Evolutionary conservation across 208 protist genomes (phyloP), one percentile per base, ranked within the genome.

Genomic region (Trypanosoma cruzi): DNA sequence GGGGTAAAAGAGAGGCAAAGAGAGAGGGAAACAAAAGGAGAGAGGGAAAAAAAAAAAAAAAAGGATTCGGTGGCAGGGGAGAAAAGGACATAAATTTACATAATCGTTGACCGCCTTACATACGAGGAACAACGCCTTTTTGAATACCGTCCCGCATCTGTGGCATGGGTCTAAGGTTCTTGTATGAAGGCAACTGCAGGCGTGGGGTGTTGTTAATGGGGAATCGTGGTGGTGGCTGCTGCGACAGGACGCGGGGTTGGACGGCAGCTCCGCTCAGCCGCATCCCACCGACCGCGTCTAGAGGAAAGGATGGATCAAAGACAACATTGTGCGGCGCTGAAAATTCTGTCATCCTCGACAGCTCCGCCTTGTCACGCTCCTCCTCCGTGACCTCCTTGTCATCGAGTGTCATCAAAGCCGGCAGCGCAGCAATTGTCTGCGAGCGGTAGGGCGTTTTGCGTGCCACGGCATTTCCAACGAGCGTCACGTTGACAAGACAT

Each of bases 391-490:
- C 81, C 48, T 72, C 57, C 40, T 81, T 78, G 48, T 74, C 32
- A 60, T 96, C 91, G 2, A 96, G 80, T 34, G 75, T 46, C 22
- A 56, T 59, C 13, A 94, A 66, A 6, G 64, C 53, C 7, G 88
- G 29, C 18, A 94, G 70, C 22, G 60, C 56, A 10, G 68, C 36
- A 34, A 96, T 81, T 26, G 90, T 71, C 14, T 71, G 64, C 18
- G 36, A 24, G 40, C 93, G 88, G 75, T 97, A 97, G 63, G 79
- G 75, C 13, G 77, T 55, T 71, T 95, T 96, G 68, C 93, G 89
- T 0, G 86, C 84, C 6, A 90, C 68, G 24, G 89, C 78, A 63
- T 97, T 97, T 52, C 84, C 90, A 0, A 82, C 34, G 28, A 95
- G 71, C 22, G 82, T 77, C 8, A 76, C 71, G 13, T 72, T 55